phyloP scores from a whole-genome alignment of 2,329 filamentous ascomycete genomes.

The Fusarium tuaranense region DNA sequence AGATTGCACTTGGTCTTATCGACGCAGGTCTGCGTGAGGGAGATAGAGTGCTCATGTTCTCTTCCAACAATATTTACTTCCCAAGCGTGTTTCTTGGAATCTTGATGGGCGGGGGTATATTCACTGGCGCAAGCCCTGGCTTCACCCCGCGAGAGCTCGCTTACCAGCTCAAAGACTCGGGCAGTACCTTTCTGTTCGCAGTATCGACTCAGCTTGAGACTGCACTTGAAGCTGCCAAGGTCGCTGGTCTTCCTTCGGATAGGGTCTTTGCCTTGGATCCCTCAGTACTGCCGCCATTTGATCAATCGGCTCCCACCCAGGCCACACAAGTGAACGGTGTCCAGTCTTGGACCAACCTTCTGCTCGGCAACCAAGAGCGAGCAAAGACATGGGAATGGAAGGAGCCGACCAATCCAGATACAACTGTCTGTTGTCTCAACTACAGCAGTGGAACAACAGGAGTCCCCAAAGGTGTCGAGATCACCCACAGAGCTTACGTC shows the following conservation, averaged over 20 bases:
- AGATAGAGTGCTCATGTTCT: slow-evolving; percentile 79
- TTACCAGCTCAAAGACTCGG: slow-evolving; percentile 79
- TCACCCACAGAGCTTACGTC: slow-evolving; percentile 80
- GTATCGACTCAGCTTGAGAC: slow-evolving; percentile 70
- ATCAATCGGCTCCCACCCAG: slow-evolving; percentile 44
- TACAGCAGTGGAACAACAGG: slow-evolving; percentile 85
- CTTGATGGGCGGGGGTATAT: slow-evolving; percentile 81
- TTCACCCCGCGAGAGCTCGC: slow-evolving; percentile 77
- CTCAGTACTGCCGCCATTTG: slow-evolving; percentile 44
- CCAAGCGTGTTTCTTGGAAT: slow-evolving; percentile 77
- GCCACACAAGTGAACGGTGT: neutral
- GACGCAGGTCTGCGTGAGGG: slow-evolving; percentile 72
- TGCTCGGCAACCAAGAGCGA: slow-evolving; percentile 58
- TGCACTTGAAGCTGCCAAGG: slow-evolving; percentile 73
- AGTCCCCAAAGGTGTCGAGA: slow-evolving; percentile 84
- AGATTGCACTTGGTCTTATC: slow-evolving; percentile 75
- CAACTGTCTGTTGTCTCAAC: slow-evolving; percentile 76
- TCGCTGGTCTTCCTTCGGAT: slow-evolving; percentile 64
- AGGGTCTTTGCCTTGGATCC: slow-evolving; percentile 77
- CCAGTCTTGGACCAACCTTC: slow-evolving; percentile 71
- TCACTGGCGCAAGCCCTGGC: slow-evolving; percentile 79
- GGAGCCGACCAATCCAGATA: slow-evolving; percentile 60
- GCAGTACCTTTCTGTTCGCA: slow-evolving; percentile 73
- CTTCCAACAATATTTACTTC: slow-evolving; percentile 80
- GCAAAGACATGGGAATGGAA: slow-evolving; percentile 70